Base-by-base conservation (phyloP, 163 green algal genomes). In the Volvox carteri region DNA sequence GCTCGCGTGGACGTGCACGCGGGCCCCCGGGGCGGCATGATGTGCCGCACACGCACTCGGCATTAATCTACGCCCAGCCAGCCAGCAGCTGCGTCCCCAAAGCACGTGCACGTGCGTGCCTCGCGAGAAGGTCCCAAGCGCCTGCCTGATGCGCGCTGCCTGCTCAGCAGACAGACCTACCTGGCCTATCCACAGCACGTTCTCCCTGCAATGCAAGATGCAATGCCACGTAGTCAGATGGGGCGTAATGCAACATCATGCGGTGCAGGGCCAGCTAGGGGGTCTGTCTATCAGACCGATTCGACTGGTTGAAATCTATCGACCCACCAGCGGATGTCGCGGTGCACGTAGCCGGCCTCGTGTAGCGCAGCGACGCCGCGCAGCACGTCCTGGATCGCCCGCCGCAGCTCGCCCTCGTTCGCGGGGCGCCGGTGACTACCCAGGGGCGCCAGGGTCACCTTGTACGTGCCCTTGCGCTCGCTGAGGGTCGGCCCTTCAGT, bases 371-470 rank as follows among this genome's bases (percentile, higher is more conserved):
- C 72, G 72, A 79, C 72, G 72, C 72, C 72, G 72, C 72, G 72
- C 72, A 79, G 72, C 41, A 79, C 42, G 72, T 35, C 72, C 72
- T 79, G 72, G 19, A 79, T 79, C 42, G 72, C 72, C 72, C 41
- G 72, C 72, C 72, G 72, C 72, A 79, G 72, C 72, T 79, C 42
- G 72, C 72, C 72, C 72, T 79, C 72, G 72, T 79, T 79, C 41
- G 23, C 21, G 72, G 72, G 72, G 41, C 42, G 41, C 39, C 72
- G 42, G 72, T 37, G 41, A 37, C 41, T 60, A 37, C 72, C 72
- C 72, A 79, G 72, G 72, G 72, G 72, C 14, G 72, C 72, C 72
- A 79, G 72, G 72, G 72, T 16, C 72, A 79, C 72, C 41, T 60
- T 79, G 72, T 79, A 79, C 19, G 28, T 60, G 72, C 72, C 72